Base-by-base conservation (phyloP, 2,329 filamentous ascomycete genomes). In the Sporothrix luriei region DNA sequence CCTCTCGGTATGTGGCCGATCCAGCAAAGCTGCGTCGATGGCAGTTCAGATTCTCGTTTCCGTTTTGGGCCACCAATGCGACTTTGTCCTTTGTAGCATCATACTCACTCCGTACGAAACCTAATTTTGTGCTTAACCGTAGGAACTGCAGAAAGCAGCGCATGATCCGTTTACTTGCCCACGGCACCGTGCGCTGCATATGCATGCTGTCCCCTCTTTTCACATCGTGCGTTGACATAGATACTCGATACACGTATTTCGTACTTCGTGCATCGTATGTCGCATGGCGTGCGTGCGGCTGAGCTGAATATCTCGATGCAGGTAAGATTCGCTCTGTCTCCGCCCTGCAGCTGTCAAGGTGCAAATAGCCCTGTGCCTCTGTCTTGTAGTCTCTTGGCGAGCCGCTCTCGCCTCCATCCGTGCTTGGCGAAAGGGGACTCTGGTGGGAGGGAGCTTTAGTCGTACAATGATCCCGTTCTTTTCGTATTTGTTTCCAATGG, bases 41-140 rank as follows among this genome's bases (percentile, higher is more conserved):
- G 29, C 19, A 43, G 9, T 59, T 19, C 19, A 14, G 55, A 19
- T 43, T 59, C 33, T 24, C 33, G 55, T 59, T 43, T 59, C 33
- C 24, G 29, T 21, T 59, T 59, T 59, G 55, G 55, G 55, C 40
- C 33, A 59, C 19, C 33, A 59, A 43, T 59, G 55, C 55, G 55
- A 59, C 55, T 43, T 43, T 59, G 29, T 33, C 29, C 29, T 33
- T 33, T 33, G 29, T 33, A 4, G 29, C 29, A 4, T 33, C 29
- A n/a, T n/a, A n/a, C n/a, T n/a, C 29, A 33, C 29, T 33, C 29
- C 29, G 33, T 33, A 33, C 29, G n/a, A n/a, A n/a, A n/a, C n/a
- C n/a, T n/a, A 33, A 33, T 33, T 7, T 33, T 33, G 33, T 1
- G 6, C 33, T 33, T 9, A 33, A 33, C 33, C 33, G 4, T 33